Conservation (phyloP, 2,329 filamentous ascomycete genomes). For the Fusarium verticillioides region DNA sequence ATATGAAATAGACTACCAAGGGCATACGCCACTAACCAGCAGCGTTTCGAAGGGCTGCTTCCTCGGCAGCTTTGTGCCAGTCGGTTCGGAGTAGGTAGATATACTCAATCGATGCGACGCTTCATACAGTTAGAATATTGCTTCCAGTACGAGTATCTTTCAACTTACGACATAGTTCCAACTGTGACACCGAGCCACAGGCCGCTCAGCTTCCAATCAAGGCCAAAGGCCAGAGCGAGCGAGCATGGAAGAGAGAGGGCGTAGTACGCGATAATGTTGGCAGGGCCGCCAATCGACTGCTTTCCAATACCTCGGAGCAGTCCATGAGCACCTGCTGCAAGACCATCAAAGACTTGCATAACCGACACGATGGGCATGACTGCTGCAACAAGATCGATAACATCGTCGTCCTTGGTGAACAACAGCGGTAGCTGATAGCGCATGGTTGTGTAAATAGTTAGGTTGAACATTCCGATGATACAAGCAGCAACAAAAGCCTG, state of each 20-base stretch:
- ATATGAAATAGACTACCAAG: background rate
- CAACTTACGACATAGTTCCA: slow-evolving; percentile 71
- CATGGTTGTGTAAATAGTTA: slow-evolving; percentile 74
- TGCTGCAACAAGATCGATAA: slow-evolving; percentile 73
- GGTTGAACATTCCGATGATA: slow-evolving; percentile 82
- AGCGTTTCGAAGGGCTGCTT: slow-evolving; percentile 64
- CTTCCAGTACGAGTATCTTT: background rate
- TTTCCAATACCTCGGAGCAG: slow-evolving; percentile 87
- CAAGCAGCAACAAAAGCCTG: slow-evolving; percentile 71
- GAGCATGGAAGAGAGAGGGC: slow-evolving; percentile 85
- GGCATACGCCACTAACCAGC: slow-evolving; percentile 47
- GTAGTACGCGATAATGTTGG: slow-evolving; percentile 90
- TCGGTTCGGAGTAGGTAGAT: slow-evolving; percentile 62
- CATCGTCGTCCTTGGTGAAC: slow-evolving; percentile 79
- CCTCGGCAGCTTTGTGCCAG: slow-evolving; percentile 64
- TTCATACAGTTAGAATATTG: slow-evolving; percentile 42
- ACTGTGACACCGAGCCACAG: slow-evolving; percentile 84
- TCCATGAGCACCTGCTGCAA: slow-evolving; percentile 83
- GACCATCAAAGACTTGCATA: slow-evolving; percentile 89
- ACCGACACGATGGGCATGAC: slow-evolving; percentile 84
- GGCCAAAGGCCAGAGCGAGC: slow-evolving; percentile 79
- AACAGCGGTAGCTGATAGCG: slow-evolving; percentile 80
- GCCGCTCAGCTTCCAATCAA: slow-evolving; percentile 81
- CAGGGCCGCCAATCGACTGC: slow-evolving; percentile 89
- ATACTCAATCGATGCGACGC: slow-evolving; percentile 65